These are phyloP conservation scores for Heliocybe sulcata DNA, from an alignment of 1,284 basidiomycete species.

Conservation along the genomic window DNA sequence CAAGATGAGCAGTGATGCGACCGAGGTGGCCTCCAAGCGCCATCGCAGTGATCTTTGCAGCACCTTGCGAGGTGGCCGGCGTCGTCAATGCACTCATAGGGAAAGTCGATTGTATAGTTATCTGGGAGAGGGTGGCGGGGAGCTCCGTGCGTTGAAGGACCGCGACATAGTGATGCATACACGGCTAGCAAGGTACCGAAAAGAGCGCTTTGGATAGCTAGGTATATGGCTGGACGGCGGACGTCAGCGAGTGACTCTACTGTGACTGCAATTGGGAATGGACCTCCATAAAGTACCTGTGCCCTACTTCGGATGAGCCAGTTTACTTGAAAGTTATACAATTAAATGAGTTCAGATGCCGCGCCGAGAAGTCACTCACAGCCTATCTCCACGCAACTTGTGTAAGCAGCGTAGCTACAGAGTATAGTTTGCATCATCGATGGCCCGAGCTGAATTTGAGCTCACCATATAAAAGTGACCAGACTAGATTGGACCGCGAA, in stretches of 20 bases:
- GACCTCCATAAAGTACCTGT: conserved; percentile 25
- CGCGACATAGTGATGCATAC: conserved; percentile 29
- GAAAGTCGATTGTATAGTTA: conserved; percentile 23
- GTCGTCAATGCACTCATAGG: conserved; percentile 33
- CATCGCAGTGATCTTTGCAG: conserved; percentile 28
- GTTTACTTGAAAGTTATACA: conserved; percentile 21
- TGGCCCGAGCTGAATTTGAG: neutral
- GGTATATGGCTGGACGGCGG: conserved; percentile 24
- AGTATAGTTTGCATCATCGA: neutral
- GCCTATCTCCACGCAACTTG: neutral
- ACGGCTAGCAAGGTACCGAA: conserved; percentile 21
- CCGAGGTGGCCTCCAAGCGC: conserved; percentile 42
- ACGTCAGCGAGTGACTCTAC: neutral
- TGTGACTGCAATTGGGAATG: conserved; percentile 5
- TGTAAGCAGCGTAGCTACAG: neutral
- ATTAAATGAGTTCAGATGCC: neutral
- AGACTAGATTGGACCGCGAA: neutral
- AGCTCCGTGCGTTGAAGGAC: conserved; percentile 25
- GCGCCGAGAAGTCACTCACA: neutral
- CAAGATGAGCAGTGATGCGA: conserved; percentile 46
- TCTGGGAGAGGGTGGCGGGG: conserved; percentile 24
- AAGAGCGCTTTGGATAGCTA: conserved; percentile 21
- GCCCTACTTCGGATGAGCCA: conserved; percentile 28
- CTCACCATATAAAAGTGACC: neutral
- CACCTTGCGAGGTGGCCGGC: conserved; percentile 30